Base-by-base conservation (phyloP, 495 filamentous ascomycete genomes). In the Neurospora discreta region DNA sequence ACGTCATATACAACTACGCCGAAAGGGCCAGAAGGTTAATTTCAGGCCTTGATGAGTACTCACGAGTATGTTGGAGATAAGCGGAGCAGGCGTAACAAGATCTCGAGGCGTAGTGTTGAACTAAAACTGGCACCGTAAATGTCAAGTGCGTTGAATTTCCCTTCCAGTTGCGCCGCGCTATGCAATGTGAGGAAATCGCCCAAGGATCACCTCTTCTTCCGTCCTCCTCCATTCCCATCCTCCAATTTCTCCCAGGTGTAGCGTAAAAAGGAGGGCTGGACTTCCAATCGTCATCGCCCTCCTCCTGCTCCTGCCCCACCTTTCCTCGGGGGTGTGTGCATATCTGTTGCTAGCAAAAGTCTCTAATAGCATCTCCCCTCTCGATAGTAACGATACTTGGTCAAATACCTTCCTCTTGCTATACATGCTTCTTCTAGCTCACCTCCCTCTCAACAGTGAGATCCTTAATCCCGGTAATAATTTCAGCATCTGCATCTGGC, bases 391-490 rank as follows among this genome's bases (percentile, higher is more conserved):
- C 52, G 18, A 65, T 65, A 33, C 5, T 36, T 26, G 26, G 15
- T 65, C 52, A 18, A 13, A 65, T 33, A 33, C 52, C 26, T 15
- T 65, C 52, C 7, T 26, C 20, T 58, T 26, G 52, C 71, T 23
- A n/a, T 40, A 43, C 6, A 42, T 15, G 20, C 11, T 58, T 26
- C 70, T 46, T n/a, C 40, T 36, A 68, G 26, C 46, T 74, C 33
- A 71, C 70, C 23, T 78, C 77, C 68, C 81, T 78, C 42, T 81
- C 81, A 26, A 84, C 52, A 20, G 72, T 77, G 43, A 85, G 68
- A 65, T 83, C 79, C 70, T 83, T 81, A 71, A 88, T 68, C 0
- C 86, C 86, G 0, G 85, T 86, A 39, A 87, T 86, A 39, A 85
- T 68, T 77, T 87, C 85, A 8, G 83, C 86, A 69, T 80, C 77